phyloP scores from a whole-genome alignment of 495 filamentous ascomycete genomes.

The Penicillium odoratum region DNA sequence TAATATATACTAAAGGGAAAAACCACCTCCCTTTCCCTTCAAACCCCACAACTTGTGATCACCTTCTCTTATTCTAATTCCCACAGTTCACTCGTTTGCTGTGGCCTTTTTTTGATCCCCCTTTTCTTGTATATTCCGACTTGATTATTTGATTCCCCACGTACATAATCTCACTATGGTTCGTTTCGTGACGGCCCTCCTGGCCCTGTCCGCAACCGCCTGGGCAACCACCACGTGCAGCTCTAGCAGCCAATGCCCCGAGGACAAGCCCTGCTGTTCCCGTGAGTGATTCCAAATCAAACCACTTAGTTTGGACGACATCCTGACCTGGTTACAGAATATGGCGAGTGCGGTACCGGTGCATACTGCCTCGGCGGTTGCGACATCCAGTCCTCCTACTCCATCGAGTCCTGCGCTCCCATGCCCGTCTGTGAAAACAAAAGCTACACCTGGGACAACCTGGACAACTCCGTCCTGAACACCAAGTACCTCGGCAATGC shows the following conservation, averaged over 20 bases:
- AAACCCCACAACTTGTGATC: slow-evolving; percentile 7
- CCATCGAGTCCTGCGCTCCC: slow-evolving; percentile 83
- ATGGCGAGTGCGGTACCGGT: slow-evolving; percentile 89
- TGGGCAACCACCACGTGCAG: slow-evolving; percentile 50
- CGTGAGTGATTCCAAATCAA: slow-evolving; percentile 59
- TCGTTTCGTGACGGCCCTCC: slow-evolving; percentile 32
- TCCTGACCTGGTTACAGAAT: slow-evolving; percentile 57
- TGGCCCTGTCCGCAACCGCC: slow-evolving; percentile 39
- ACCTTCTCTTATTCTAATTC: slow-evolving; percentile 17
- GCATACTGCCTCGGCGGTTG: slow-evolving; percentile 96
- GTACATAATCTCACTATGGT: slow-evolving; percentile 33
- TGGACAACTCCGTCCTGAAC: slow-evolving; percentile 67
- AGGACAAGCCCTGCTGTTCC: slow-evolving; percentile 83
- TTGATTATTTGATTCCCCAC: slow-evolving; percentile 13
- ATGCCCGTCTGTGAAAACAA: slow-evolving; percentile 75
- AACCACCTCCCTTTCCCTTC: not conserved
- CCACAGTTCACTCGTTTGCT: slow-evolving; percentile 27
- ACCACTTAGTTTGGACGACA: not conserved
- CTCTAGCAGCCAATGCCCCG: slow-evolving; percentile 66
- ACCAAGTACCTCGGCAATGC: slow-evolving; percentile 84
- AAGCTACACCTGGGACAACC: slow-evolving; percentile 64
- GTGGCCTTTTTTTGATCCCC: slow-evolving; percentile 10
- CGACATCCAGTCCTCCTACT: slow-evolving; percentile 78
- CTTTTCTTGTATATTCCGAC: slow-evolving; percentile 21
- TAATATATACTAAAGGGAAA: not conserved